phyloP scores from a whole-genome alignment of 805 yeast genomes.

The Brettanomyces anomalus region DNA sequence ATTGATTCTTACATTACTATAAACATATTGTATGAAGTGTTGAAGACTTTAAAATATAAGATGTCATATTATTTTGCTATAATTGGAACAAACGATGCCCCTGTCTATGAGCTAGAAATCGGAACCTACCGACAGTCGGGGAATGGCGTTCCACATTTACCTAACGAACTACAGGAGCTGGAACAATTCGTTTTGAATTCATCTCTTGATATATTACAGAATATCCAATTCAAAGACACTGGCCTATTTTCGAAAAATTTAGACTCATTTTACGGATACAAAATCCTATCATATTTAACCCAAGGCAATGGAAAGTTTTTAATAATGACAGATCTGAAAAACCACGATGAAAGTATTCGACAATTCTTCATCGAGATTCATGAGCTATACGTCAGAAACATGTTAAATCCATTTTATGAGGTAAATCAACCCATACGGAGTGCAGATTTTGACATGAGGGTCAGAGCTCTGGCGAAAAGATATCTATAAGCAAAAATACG shows the following conservation, averaged over 20 bases:
- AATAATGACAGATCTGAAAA: slow-evolving; percentile 52
- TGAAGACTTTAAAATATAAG: slow-evolving; percentile 2
- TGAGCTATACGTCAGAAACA: slow-evolving; percentile 78
- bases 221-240: slow-evolving; percentile 69
- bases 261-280: slow-evolving; percentile 78
- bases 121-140: slow-evolving; percentile 63
- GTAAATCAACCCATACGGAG: slow-evolving; percentile 67
- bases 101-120: slow-evolving; percentile 81
- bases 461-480: slow-evolving; percentile 64
- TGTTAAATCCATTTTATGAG: slow-evolving; percentile 79
- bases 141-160: slow-evolving; percentile 56
- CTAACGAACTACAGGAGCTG: slow-evolving; percentile 64
- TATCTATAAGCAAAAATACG: slow-evolving; percentile 39
- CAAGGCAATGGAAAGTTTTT: slow-evolving; percentile 81
- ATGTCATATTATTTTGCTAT: slow-evolving; percentile 87
- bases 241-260: slow-evolving; percentile 64
- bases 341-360: slow-evolving; percentile 61
- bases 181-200: slow-evolving; percentile 86
- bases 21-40: neutral
- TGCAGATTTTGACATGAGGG: slow-evolving; percentile 66
- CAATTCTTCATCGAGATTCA: slow-evolving; percentile 80
- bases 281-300: slow-evolving; percentile 78
- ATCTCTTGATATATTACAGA: slow-evolving; percentile 86
- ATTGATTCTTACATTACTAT: too few relatives aligned
- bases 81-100: slow-evolving; percentile 78